phyloP scores from a whole-genome alignment of 129 eudicot species.

The Sambucus nigra region DNA sequence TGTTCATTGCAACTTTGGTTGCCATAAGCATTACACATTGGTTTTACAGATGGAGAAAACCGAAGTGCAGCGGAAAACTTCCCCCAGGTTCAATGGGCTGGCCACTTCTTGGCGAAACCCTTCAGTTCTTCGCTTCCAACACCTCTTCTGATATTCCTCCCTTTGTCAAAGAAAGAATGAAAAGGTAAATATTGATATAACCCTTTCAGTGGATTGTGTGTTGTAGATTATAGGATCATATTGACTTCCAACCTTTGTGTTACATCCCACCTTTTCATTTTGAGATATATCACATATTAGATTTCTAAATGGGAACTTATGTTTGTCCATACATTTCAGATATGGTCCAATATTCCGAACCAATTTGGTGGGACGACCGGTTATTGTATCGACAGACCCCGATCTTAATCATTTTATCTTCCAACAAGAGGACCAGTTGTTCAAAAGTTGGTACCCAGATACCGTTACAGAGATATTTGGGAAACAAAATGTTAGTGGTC shows the following conservation, averaged over 20 bases:
- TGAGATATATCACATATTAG: too few relatives aligned
- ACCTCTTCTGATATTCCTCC: constrained; percentile 55
- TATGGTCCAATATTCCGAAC: constrained; percentile 75
- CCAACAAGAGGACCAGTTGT: constrained; percentile 76
- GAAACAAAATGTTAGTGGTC: constrained; percentile 80
- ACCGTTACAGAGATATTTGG: constrained; percentile 83
- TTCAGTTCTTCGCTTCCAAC: constrained; percentile 64
- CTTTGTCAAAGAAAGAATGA: constrained; percentile 78
- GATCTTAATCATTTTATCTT: constrained; percentile 72
- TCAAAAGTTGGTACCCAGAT: constrained; percentile 93
- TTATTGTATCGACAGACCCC: constrained; percentile 73
- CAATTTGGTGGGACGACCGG: constrained; percentile 68
- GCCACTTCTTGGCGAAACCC: constrained; percentile 83
- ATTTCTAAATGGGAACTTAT: constrained; percentile 2
- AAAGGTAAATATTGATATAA: constrained; percentile 43
- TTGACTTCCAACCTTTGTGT: too few relatives aligned
- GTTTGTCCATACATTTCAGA: constrained; percentile 29
- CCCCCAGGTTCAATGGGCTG: constrained; percentile 98
- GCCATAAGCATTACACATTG: constrained; percentile 39
- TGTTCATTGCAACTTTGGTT: constrained; percentile 25
- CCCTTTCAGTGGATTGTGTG: background rate
- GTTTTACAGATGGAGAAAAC: constrained; percentile 76
- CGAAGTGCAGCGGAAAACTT: constrained; percentile 69
- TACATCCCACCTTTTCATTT: too few relatives aligned
- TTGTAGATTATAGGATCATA: too few relatives aligned